Evolutionary conservation across 441 rosid genomes (phyloP).

Genomic region (Mallotus japonicus): DNA sequence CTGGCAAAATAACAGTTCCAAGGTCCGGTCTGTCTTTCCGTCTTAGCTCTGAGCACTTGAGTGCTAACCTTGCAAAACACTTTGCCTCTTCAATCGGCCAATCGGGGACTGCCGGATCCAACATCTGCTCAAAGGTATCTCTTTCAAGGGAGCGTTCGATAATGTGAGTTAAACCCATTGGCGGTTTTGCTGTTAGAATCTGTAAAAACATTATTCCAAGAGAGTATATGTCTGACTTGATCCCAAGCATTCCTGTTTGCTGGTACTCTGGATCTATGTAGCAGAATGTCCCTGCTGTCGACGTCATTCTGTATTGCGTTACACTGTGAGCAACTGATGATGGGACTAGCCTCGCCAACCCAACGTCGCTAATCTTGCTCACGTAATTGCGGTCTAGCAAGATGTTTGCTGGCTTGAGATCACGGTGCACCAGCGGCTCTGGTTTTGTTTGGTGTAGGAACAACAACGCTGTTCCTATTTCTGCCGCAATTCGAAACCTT

Average conservation of each 20-base stretch:
- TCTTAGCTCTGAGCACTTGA: slow-evolving; percentile 78
- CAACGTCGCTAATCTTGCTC: slow-evolving; percentile 91
- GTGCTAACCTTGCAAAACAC: slow-evolving; percentile 62
- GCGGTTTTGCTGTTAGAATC: slow-evolving; percentile 70
- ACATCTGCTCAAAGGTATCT: slow-evolving; percentile 48
- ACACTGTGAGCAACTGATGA: slow-evolving; percentile 74
- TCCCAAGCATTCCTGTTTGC: slow-evolving; percentile 91
- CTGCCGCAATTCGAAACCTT: slow-evolving; percentile 83
- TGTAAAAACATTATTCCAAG: slow-evolving; percentile 85
- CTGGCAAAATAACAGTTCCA: slow-evolving; percentile 65
- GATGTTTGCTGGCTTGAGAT: slow-evolving; percentile 85
- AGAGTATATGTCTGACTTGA: slow-evolving; percentile 85
- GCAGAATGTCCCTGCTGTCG: slow-evolving; percentile 94
- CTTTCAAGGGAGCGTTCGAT: slow-evolving; percentile 32
- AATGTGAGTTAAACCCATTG: slow-evolving; percentile 91
- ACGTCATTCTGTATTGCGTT: slow-evolving; percentile 91
- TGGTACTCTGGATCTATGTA: slow-evolving; percentile 96
- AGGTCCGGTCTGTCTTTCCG: slow-evolving; percentile 91
- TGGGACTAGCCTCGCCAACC: slow-evolving; percentile 88
- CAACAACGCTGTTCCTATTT: slow-evolving; percentile 72
- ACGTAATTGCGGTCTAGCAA: slow-evolving; percentile 84
- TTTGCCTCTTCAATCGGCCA: slow-evolving; percentile 86
- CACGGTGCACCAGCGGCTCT: slow-evolving; percentile 92
- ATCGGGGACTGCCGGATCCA: slow-evolving; percentile 68
- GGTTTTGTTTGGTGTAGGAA: slow-evolving; percentile 95